Conservation (phyloP, 2,329 filamentous ascomycete genomes). For the Ceratocystis albifundus region DNA sequence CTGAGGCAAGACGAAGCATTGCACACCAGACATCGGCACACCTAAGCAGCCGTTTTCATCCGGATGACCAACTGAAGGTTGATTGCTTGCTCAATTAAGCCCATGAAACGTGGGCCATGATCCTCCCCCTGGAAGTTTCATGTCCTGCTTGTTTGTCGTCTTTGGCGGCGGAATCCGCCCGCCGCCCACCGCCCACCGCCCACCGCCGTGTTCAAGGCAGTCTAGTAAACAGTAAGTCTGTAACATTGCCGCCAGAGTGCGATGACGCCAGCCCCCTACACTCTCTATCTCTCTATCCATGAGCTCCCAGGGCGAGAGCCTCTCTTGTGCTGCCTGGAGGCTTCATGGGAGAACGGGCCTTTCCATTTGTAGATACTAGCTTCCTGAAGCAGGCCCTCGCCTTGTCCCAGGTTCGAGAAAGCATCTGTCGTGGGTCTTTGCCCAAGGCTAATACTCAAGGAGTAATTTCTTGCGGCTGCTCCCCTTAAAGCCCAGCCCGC, state of each 20-base stretch:
- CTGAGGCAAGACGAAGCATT: not conserved
- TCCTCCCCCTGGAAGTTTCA: not conserved
- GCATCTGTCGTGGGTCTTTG: not conserved
- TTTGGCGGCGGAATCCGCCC: slow-evolving; percentile 15
- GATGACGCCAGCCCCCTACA: not conserved
- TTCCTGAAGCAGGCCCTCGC: too few species aligned
- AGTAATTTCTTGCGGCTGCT: not conserved
- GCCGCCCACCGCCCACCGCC: too few species aligned
- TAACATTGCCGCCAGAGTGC: not conserved
- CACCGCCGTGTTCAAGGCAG: not conserved
- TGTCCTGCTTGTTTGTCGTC: not conserved
- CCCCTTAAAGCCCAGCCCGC: not conserved
- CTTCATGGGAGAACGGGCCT: too few species aligned
- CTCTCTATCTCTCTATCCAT: too few species aligned
- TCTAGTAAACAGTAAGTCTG: not conserved
- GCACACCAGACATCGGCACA: not conserved
- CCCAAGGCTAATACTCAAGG: not conserved
- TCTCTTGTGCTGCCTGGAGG: not conserved
- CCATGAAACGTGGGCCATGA: not conserved
- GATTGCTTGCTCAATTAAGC: not conserved
- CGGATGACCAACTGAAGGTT: not conserved
- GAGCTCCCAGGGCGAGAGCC: too few species aligned
- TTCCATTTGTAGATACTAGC: too few species aligned
- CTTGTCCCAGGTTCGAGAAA: not conserved
- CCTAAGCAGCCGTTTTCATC: not conserved